Percentiles rank a stretch among this genome's conserved stretches.
Conservation (phyloP, 2,329 filamentous ascomycete species). For the Pochonia chlamydosporia region DNA sequence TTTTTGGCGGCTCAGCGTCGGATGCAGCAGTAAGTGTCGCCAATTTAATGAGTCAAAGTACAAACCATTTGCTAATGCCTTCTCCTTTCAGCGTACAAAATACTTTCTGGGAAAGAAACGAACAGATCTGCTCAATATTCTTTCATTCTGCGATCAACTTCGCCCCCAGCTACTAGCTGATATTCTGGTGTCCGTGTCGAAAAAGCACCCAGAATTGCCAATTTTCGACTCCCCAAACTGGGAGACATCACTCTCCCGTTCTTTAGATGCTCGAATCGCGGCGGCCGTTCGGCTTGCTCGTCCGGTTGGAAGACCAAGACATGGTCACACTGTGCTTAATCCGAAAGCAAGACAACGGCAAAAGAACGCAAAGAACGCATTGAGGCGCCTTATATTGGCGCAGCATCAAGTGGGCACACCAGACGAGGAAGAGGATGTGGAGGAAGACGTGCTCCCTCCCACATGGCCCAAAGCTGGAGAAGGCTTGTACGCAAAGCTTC, state of each 20-base stretch:
- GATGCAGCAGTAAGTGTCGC: conserved; percentile 25
- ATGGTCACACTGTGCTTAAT: conserved; percentile 22
- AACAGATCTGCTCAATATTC: conserved; percentile 32
- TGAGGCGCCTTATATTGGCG: conserved; percentile 22
- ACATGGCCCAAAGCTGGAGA: conserved; percentile 34
- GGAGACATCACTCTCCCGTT: conserved; percentile 16
- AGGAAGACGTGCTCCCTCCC: conserved; percentile 26
- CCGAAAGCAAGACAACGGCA: conserved; percentile 23
- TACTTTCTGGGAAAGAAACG: conserved; percentile 33
- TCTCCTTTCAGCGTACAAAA: conserved; percentile 24
- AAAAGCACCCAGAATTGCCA: conserved; percentile 34
- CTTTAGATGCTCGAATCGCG: conserved; percentile 3
- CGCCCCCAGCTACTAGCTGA: conserved; percentile 35
- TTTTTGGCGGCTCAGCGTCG: conserved; percentile 27
- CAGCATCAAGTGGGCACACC: conserved; percentile 20
- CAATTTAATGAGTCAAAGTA: background rate
- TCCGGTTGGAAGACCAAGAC: conserved; percentile 19
- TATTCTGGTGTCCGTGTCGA: conserved; percentile 36
- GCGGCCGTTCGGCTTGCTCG: conserved; percentile 7
- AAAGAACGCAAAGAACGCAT: conserved; percentile 26
- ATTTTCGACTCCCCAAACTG: conserved; percentile 37
- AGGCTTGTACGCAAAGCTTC: conserved; percentile 33
- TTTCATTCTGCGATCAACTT: conserved; percentile 35
- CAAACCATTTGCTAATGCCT: background rate
- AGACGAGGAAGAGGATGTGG: conserved; percentile 18